Evolutionary conservation across 2,329 filamentous ascomycete species (phyloP).

Genomic region (Microdochium bolleyi): DNA sequence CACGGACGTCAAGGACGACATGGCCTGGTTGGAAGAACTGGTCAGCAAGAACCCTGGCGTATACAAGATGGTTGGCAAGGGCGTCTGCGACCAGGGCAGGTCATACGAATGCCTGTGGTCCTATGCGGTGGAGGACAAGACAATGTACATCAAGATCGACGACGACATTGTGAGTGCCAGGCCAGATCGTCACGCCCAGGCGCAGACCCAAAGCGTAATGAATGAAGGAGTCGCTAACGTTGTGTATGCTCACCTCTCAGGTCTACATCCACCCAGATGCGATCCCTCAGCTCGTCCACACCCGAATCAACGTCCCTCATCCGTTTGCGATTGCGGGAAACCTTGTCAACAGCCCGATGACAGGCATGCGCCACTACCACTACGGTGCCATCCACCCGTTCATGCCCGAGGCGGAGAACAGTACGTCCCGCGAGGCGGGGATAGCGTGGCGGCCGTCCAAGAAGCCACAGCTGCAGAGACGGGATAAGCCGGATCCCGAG

Average conservation of each 20-base stretch:
- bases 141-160: constrained; percentile 35
- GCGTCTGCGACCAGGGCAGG: constrained; percentile 21
- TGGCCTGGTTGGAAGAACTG: constrained; percentile 29
- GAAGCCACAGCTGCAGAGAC: constrained; percentile 13
- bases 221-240: not conserved
- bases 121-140: constrained; percentile 19
- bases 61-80: constrained; percentile 25
- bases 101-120: constrained; percentile 24
- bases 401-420: constrained; percentile 33
- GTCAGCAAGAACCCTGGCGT: constrained; percentile 20
- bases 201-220: not conserved
- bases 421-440: constrained; percentile 13
- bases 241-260: constrained; percentile 3
- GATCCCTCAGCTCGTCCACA: constrained; percentile 45
- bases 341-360: constrained; percentile 46
- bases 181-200: not conserved
- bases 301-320: constrained; percentile 40
- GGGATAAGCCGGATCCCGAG: not conserved
- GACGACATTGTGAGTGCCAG: constrained; percentile 31
- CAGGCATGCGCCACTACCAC: constrained; percentile 46
- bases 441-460: constrained; percentile 29
- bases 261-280: constrained; percentile 23
- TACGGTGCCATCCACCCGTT: constrained; percentile 44
- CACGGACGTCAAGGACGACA: constrained; percentile 27
- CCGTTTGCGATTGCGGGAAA: constrained; percentile 45